Conservation (phyloP, 768 basidiomycete genomes). For the Lentinula sp. region DNA sequence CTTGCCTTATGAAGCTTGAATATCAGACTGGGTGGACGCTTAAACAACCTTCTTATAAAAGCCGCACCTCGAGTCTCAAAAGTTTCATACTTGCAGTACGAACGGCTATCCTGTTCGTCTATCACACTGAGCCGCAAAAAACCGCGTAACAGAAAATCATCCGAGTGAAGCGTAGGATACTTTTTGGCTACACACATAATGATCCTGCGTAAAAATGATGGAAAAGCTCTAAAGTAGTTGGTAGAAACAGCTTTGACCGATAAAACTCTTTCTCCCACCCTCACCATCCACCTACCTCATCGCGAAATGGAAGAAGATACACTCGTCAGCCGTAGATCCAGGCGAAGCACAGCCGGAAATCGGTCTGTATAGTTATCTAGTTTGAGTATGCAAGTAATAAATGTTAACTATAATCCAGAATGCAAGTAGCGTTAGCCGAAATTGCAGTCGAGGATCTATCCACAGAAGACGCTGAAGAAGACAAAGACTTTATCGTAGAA, state of each 20-base stretch:
- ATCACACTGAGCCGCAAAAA: too few species aligned
- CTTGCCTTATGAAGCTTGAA: too few species aligned
- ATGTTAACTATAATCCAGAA: constrained; percentile 33
- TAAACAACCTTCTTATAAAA: too few species aligned
- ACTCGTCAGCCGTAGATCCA: constrained; percentile 53
- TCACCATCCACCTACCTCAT: background rate
- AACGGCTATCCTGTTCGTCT: too few species aligned
- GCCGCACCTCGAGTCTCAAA: too few species aligned
- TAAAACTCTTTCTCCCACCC: background rate
- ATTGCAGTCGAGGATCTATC: constrained; percentile 49
- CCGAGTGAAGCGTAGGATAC: too few species aligned
- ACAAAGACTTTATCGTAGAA: constrained; percentile 61
- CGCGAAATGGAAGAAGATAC: constrained; percentile 31
- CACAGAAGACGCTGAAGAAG: constrained; percentile 59
- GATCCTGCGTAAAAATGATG: too few species aligned
- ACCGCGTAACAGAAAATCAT: too few species aligned
- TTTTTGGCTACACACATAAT: too few species aligned
- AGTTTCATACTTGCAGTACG: too few species aligned
- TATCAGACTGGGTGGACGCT: too few species aligned
- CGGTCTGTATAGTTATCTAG: constrained; percentile 44
- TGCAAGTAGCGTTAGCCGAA: constrained; percentile 75
- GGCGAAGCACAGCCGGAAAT: constrained; percentile 75
- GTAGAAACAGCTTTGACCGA: background rate
- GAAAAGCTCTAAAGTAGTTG: too few species aligned
- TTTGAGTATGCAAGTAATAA: background rate